Evolutionary conservation across 371 early-diverging fungal genomes (phyloP).

Genomic region (Mortierella sp.): DNA sequence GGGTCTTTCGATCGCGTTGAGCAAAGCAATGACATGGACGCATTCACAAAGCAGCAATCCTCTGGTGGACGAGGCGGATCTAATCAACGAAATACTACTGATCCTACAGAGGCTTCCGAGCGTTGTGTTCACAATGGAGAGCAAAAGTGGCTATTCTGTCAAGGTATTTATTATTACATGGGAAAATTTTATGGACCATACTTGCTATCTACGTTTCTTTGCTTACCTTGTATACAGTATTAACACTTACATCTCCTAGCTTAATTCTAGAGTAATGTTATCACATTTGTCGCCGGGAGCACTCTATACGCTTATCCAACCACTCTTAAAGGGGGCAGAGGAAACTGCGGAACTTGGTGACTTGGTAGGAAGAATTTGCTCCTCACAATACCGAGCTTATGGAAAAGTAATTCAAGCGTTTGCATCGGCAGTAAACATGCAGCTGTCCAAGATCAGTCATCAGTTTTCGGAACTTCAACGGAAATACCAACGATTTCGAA

Average conservation of each 20-base stretch:
- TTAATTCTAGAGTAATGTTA: slow-evolving; percentile 4
- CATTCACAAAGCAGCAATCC: slow-evolving; percentile 10
- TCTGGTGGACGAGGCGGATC: slow-evolving; percentile 39
- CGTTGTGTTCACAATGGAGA: slow-evolving; percentile 8
- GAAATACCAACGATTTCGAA: slow-evolving; percentile 19
- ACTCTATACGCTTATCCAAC: slow-evolving; percentile 14
- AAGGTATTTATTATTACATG: background rate
- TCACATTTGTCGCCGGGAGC: slow-evolving; percentile 35
- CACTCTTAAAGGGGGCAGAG: slow-evolving; percentile 15
- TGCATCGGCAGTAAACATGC: slow-evolving; percentile 24
- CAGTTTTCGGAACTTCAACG: slow-evolving; percentile 17
- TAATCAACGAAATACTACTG: slow-evolving; percentile 40
- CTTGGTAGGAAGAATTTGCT: slow-evolving; percentile 24
- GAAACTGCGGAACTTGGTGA: slow-evolving; percentile 15
- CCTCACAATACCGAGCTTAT: slow-evolving; percentile 7
- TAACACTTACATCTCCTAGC: slow-evolving; percentile 4
- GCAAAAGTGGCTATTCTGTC: background rate
- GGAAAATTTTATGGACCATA: background rate
- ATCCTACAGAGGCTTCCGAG: slow-evolving; percentile 33
- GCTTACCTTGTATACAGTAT: background rate
- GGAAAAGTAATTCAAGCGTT: slow-evolving; percentile 43
- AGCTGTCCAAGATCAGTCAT: slow-evolving; percentile 11
- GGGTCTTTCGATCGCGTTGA: slow-evolving; percentile 8
- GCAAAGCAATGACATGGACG: background rate
- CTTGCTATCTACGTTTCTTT: background rate